phyloP scores from a whole-genome alignment of 495 filamentous ascomycete genomes.

The Aspergillus coremiiformis region DNA sequence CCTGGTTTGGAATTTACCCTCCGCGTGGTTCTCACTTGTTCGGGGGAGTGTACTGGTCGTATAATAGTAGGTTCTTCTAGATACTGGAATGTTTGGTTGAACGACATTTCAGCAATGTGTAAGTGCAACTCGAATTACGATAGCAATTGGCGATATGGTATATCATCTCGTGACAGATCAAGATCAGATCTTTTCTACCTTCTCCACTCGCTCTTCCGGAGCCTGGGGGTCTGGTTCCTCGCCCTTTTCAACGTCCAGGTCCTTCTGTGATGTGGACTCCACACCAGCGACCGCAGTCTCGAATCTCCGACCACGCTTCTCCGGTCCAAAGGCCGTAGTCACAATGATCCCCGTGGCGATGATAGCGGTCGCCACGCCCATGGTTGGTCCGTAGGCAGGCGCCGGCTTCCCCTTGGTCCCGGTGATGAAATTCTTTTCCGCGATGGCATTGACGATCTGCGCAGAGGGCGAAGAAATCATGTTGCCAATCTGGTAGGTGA shows the following conservation, averaged over 20 bases:
- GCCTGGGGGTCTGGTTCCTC: conserved; percentile 5
- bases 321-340: conserved; percentile 47
- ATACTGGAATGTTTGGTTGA: no score
- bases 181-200: conserved; percentile 19
- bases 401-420: conserved; percentile 40
- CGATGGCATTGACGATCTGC: conserved; percentile 62
- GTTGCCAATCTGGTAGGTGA: conserved; percentile 68
- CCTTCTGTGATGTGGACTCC: not conserved
- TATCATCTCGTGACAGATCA: not conserved
- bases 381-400: conserved; percentile 60
- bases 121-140: no score
- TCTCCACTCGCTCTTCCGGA: conserved; percentile 16
- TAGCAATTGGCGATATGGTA: no score
- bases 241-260: not conserved
- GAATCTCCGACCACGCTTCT: conserved; percentile 62
- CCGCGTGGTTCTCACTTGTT: no score
- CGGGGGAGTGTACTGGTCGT: no score
- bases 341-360: conserved; percentile 56
- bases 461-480: conserved; percentile 67
- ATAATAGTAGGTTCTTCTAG: no score
- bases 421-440: conserved; percentile 48
- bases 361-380: conserved; percentile 64
- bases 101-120: no score
- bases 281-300: conserved; percentile 53
- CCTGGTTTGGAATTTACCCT: no score